Conservation (phyloP, 495 filamentous ascomycete genomes). For the Glutinoglossum americanum region DNA sequence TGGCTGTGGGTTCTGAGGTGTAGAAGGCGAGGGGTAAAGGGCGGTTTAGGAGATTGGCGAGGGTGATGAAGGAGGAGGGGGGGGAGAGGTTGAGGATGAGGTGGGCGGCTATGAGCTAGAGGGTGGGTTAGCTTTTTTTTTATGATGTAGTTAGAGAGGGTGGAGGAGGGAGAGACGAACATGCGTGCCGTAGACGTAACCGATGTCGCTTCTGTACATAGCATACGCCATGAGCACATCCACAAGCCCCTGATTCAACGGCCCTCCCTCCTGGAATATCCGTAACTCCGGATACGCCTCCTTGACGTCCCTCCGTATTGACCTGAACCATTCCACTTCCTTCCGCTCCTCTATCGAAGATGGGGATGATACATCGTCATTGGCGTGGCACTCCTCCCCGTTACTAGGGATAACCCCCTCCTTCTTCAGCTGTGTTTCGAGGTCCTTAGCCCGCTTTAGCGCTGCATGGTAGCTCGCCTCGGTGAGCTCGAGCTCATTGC, state of each 20-base stretch:
- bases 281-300: constrained; percentile 60
- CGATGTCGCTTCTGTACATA: constrained; percentile 87
- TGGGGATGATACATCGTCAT: constrained; percentile 8
- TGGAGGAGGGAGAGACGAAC: constrained; percentile 24
- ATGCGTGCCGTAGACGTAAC: constrained; percentile 72
- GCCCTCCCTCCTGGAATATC: constrained; percentile 53
- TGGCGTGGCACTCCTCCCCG: constrained; percentile 4
- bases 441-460: constrained; percentile 46
- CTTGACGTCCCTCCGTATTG: constrained; percentile 47
- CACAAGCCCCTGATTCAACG: constrained; percentile 50
- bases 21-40: constrained; percentile 75
- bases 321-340: constrained; percentile 41
- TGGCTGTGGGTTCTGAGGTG: constrained; percentile 50
- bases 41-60: constrained; percentile 79
- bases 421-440: constrained; percentile 26
- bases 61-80: constrained; percentile 50
- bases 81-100: constrained; percentile 64
- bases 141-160: neutral
- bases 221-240: constrained; percentile 76
- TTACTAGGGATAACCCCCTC: constrained; percentile 2
- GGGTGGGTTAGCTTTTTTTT: neutral
- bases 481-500: constrained; percentile 66
- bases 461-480: constrained; percentile 61
- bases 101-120: constrained; percentile 61
- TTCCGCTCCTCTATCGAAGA: constrained; percentile 19